These are phyloP conservation scores for Suhomyces kunorum DNA, from an alignment of 1,139 yeast species.

Conservation along the genomic window DNA sequence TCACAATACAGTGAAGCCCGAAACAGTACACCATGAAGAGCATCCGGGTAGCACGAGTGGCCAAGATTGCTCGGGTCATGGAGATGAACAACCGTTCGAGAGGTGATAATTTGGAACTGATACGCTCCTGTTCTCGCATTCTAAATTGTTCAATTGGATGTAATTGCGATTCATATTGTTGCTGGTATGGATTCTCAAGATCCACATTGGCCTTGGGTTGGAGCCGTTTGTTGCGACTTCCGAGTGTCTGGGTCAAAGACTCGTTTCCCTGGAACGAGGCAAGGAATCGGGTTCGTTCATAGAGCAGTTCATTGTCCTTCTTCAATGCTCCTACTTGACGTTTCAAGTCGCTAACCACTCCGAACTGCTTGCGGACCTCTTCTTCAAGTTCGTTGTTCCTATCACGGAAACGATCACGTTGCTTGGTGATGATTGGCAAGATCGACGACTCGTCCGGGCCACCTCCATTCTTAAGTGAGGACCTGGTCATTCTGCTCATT, in stretches of 20 bases:
- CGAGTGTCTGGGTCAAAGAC: conserved; percentile 18
- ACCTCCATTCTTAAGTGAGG: conserved; percentile 21
- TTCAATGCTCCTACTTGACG: conserved; percentile 65
- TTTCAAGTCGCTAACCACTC: conserved; percentile 58
- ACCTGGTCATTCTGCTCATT: conserved; percentile 45
- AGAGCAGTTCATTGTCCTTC: conserved; percentile 74
- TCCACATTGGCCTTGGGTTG: conserved; percentile 42
- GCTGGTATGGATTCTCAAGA: conserved; percentile 60
- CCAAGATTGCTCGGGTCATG: conserved; percentile 70
- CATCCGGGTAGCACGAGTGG: conserved; percentile 72
- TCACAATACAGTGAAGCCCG: conserved; percentile 72
- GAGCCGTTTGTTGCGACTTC: conserved; percentile 22
- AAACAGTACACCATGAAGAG: conserved; percentile 72
- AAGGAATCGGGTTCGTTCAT: conserved; percentile 77
- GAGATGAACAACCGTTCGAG: conserved; percentile 77
- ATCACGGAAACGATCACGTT: conserved; percentile 86
- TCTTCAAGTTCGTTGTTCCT: conserved; percentile 82
- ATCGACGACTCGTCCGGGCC: conserved; percentile 50
- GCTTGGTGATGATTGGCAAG: conserved; percentile 87
- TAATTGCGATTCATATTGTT: conserved; percentile 71
- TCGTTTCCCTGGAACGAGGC: conserved; percentile 48
- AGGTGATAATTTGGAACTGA: conserved; percentile 71
- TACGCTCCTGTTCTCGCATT: conserved; percentile 73
- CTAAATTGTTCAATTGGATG: conserved; percentile 87
- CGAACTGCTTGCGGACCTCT: conserved; percentile 63